These are phyloP conservation scores for Pulveroboletus sp. DNA, from an alignment of 768 basidiomycete genomes.

Conservation along the genomic window DNA sequence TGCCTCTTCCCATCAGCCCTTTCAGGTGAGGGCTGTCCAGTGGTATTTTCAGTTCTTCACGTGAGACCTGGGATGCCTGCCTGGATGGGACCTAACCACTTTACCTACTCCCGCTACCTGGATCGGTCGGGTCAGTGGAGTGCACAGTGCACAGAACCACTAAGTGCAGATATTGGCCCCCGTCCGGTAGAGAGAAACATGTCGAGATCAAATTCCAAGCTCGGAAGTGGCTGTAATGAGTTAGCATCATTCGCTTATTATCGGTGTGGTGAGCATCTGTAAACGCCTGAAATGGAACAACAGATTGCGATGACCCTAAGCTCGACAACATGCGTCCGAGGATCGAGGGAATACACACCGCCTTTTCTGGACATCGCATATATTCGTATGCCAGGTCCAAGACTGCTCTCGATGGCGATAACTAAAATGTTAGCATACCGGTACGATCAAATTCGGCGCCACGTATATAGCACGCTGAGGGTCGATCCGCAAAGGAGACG, in stretches of 20 bases:
- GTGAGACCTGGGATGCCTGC: background rate
- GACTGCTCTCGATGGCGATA: too few species aligned
- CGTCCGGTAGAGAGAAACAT: too few species aligned
- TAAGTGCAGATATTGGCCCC: too few species aligned
- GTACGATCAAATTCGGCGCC: too few species aligned
- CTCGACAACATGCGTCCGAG: background rate
- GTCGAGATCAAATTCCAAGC: too few species aligned
- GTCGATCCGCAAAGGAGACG: background rate
- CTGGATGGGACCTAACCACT: background rate
- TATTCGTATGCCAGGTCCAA: background rate
- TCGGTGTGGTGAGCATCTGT: too few species aligned
- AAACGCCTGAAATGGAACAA: too few species aligned
- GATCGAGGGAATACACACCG: background rate
- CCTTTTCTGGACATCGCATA: background rate
- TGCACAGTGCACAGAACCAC: too few species aligned
- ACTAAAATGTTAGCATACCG: background rate
- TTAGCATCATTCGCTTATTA: too few species aligned
- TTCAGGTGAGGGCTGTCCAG: background rate
- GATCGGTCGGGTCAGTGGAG: too few species aligned
- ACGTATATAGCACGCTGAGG: background rate
- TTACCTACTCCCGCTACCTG: constrained; percentile 2
- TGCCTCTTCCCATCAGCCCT: background rate
- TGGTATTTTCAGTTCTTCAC: background rate
- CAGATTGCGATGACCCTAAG: background rate
- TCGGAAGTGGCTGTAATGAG: too few species aligned